phyloP scores from a whole-genome alignment of 2,329 filamentous ascomycete species.

The Colletotrichum tanaceti region DNA sequence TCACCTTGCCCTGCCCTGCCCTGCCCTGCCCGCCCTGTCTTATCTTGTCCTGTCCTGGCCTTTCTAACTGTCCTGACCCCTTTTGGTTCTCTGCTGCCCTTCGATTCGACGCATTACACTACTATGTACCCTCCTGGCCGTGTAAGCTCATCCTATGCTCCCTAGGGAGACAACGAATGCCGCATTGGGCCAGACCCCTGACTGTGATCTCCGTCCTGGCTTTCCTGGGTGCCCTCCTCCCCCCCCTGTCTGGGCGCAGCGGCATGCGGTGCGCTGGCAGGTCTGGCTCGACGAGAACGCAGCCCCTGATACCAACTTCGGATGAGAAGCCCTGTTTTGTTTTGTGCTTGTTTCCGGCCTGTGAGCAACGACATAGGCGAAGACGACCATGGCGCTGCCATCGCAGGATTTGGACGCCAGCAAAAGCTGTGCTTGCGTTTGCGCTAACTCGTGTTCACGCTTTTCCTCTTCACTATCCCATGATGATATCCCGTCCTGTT shows the following conservation, averaged over 20 bases:
- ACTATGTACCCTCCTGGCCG: conserved; percentile 23
- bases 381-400: conserved; percentile 38
- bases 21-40: background rate
- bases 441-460: conserved; percentile 9
- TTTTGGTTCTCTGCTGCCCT: background rate
- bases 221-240: conserved; percentile 8
- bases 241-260: conserved; percentile 28
- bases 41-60: background rate
- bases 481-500: conserved; percentile 8
- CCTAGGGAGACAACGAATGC: conserved; percentile 15
- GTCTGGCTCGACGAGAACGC: conserved; percentile 36
- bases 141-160: conserved; percentile 25
- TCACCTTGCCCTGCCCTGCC: background rate
- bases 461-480: background rate
- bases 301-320: conserved; percentile 33
- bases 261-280: conserved; percentile 32
- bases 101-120: conserved; percentile 14
- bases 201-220: conserved; percentile 29
- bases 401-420: conserved; percentile 22
- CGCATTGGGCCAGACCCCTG: conserved; percentile 24
- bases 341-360: conserved; percentile 38
- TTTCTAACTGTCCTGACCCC: background rate
- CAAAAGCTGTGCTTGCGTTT: conserved; percentile 8
- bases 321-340: conserved; percentile 39
- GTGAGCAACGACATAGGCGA: conserved; percentile 24